Conservation (phyloP, 2,329 filamentous ascomycete genomes). For the Ophiocordyceps australis region DNA sequence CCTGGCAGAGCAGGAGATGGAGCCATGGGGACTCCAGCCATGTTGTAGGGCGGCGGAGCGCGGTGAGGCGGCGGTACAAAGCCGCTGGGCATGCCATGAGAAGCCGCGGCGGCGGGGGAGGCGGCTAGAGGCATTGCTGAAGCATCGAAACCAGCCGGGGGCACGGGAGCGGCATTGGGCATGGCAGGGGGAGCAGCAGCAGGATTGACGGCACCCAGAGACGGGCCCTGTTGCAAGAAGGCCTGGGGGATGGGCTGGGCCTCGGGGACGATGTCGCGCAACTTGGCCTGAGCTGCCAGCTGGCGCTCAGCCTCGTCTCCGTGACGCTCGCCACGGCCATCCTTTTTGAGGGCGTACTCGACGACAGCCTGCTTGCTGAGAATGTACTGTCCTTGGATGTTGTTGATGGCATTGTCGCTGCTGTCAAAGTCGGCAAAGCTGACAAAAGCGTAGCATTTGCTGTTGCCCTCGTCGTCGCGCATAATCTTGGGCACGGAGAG, state of each 20-base stretch:
- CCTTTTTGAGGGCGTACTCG: slow-evolving; percentile 98
- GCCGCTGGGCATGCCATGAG: slow-evolving; percentile 16
- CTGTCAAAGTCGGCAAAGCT: slow-evolving; percentile 87
- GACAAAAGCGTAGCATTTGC: slow-evolving; percentile 93
- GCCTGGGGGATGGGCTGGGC: slow-evolving; percentile 58
- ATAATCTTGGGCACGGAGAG: slow-evolving; percentile 79
- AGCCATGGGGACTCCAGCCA: slow-evolving; percentile 5
- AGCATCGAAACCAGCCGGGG: slow-evolving; percentile 15
- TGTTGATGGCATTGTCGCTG: slow-evolving; percentile 75
- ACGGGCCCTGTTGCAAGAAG: slow-evolving; percentile 29
- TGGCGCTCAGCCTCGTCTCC: slow-evolving; percentile 87
- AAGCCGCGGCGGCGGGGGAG: slow-evolving; percentile 7
- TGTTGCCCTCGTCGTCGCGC: slow-evolving; percentile 71
- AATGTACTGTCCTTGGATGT: slow-evolving; percentile 91
- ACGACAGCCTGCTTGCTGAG: slow-evolving; percentile 95
- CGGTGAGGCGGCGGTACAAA: slow-evolving; percentile 15
- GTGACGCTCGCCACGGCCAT: slow-evolving; percentile 91
- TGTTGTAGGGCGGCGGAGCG: slow-evolving; percentile 15
- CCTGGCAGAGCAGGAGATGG: slow-evolving; percentile 8
- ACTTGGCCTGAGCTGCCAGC: slow-evolving; percentile 81
- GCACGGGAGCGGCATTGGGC: slow-evolving; percentile 8
- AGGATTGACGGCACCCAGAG: no score
- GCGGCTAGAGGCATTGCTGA: slow-evolving; percentile 4
- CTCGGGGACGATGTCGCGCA: slow-evolving; percentile 78
- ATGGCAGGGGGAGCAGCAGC: neutral